Evolutionary conservation across 2,329 filamentous ascomycete genomes (phyloP), one percentile per base, ranked within the genome.

Genomic region (Fusarium poae): DNA sequence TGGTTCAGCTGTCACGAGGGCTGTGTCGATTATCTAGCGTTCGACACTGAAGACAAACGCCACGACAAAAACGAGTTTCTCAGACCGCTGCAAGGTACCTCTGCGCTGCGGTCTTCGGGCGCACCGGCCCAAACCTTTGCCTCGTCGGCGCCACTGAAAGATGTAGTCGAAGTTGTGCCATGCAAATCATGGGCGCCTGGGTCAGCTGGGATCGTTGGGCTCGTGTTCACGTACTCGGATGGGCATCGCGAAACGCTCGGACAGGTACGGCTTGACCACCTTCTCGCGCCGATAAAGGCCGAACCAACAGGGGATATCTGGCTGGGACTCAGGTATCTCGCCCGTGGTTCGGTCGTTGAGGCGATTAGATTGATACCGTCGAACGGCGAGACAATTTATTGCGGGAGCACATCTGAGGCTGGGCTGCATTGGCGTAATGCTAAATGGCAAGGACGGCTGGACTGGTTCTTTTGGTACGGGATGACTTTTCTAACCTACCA

Each of bases 241-340:
- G 61, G 61, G 5, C 62, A 44, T 32, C 25, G 45, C 13, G 63
- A 67, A 9, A 44, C 48, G 5, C 39, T 64, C n/a, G 64, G 63
- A 40, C 59, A 63, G 12, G 25, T 64, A 6, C 46, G 64, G 13
- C 37, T 64, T 18, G 57, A 67, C 29, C 43, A 53, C 18, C 51
- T 67, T 4, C 25, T 67, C 15, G 9, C 30, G 4, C 51, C 46
- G 4, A 18, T 52, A 12, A 8, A 30, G 15, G 34, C 48, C 23
- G 35, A 51, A 3, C 40, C 34, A 3, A 20, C 7, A 1, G 58
- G 61, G 10, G 62, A 64, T 10, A 64, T 65, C 52, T 64, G 60
- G 62, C 37, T 65, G 12, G 52, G 39, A 2, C n/a, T 18, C 1
- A 42, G 45, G 27, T 3, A 8, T 1, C 9, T 49, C 18, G 16